Base-by-base conservation (phyloP, 257 asterid genomes). In the Solanum ahanhuiri region DNA sequence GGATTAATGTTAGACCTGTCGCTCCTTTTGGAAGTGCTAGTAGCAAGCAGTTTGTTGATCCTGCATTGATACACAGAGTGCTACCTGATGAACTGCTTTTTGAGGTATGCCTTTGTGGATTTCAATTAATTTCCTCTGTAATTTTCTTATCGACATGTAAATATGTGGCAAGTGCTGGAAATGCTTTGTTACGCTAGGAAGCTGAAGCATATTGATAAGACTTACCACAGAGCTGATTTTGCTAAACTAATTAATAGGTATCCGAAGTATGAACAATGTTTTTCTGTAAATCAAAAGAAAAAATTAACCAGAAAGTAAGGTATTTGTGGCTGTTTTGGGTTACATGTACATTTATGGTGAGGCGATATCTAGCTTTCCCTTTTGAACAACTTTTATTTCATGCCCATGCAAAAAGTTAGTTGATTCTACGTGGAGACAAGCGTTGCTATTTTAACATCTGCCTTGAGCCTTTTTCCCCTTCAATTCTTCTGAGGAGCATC, bases 11-110 rank as follows among this genome's bases (percentile, higher is more conserved):
- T 41, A 93, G 98, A 87, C 98, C 98, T 0, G 96, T 95, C 83
- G 88, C 98, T 69, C 98, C 98, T 76, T 95, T 91, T 81, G 91
- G 93, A 87, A 94, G 97, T 83, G 88, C 91, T 91, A 92, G 95
- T 87, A 90, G 93, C 86, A 94, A 89, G 72, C 90, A 90, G 7
- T 88, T 15, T 85, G 91, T 91, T 86, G 99, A 96, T 84, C 89
- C 94, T 41, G 93, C 98, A 2, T 91, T 94, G 83, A 91, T 96
- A 81, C 98, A 96, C 88, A 95, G 93, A 37, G 66, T 69, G 84
- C 90, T 96, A 89, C 99, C 99, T 22, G 99, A 96, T 85, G 99
- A 96, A 94, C 92, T 95, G 87, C 93, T 96, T 88, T 93, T 90
- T 71, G 99, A 96, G 96, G 99, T 96, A 91, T 63, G 88, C 60